These are phyloP conservation scores for Chlamydomonas schloesseri DNA, from an alignment of 139 green algal species.

Conservation along the genomic window DNA sequence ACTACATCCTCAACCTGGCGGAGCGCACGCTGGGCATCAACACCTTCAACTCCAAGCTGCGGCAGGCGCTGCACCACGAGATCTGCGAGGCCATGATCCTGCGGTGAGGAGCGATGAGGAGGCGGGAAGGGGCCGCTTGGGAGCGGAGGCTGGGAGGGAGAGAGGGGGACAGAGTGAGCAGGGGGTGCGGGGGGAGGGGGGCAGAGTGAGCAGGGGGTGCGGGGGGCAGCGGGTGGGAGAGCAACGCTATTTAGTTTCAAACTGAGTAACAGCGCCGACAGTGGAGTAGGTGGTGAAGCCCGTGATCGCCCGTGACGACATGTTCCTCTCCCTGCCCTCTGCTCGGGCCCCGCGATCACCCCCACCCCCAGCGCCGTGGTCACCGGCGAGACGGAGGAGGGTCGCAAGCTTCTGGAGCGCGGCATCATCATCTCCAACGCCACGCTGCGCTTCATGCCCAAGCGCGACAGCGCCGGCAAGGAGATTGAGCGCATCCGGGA, in stretches of 20 bases:
- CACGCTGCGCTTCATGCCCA: constrained; percentile 45
- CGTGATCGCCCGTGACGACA: no score
- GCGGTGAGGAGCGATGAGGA: constrained; percentile 2
- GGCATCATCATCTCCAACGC: constrained; percentile 45
- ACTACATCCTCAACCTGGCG: constrained; percentile 50
- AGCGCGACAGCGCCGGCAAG: constrained; percentile 34
- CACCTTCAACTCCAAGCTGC: constrained; percentile 50
- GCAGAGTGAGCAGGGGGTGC: no score
- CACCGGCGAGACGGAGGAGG: constrained; percentile 38
- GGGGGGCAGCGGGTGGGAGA: neutral
- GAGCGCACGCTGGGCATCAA: constrained; percentile 45
- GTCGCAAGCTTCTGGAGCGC: constrained; percentile 40
- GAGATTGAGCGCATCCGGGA: constrained; percentile 46
- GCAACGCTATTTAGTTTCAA: no score
- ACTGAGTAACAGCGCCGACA: no score
- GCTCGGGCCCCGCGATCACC: no score
- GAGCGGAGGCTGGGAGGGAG: neutral
- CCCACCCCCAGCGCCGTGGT: constrained; percentile 19
- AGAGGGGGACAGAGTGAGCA: neutral
- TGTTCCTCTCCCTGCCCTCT: no score
- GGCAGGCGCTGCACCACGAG: constrained; percentile 40
- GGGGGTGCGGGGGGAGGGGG: no score
- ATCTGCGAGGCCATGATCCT: constrained; percentile 48
- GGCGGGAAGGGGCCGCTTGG: neutral
- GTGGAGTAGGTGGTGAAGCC: no score